Evolutionary conservation across 2,329 filamentous ascomycete genomes (phyloP), one percentile per base, ranked within the genome.

Genomic region (Tolypocladium pustulatum): DNA sequence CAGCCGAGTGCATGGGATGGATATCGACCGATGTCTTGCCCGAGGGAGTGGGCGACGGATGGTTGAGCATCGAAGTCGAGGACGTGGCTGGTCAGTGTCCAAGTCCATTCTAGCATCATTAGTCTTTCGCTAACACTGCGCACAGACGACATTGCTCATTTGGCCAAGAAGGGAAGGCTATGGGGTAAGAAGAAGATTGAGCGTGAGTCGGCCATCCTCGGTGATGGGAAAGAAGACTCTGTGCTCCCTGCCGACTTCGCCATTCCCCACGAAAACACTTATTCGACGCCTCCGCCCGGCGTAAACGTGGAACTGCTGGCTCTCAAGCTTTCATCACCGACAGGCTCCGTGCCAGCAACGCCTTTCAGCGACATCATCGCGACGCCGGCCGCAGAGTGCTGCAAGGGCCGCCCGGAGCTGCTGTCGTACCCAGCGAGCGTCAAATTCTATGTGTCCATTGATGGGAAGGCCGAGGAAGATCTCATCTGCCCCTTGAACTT

Each of bases 1-100:
- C 84, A 20, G 79, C 79, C 0, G 85, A 88, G 66, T 85, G 85
- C 66, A 84, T 88, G 82, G 85, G 85, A 56, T 87, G 85, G 85
- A 76, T 88, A 57, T 86, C 83, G 13, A 85, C 81, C 36, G 80
- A 84, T 57, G 76, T 87, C 22, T 65, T 78, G 1, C 84, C 84
- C 0, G 68, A 74, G 15, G 79, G 77, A 0, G 65, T 80, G 20
- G 72, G 70, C 8, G 79, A 84, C 54, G 82, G 83, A 12, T 86
- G 84, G 82, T 69, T 85, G 22, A 80, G 83, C 59, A 77, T 87
- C 54, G 78, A 82, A 27, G 78, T 79, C 17, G 78, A 83, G 56
- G 75, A 81, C 56, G 74, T 82, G 32, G 69, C 73, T 46, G 80
- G 81, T 59, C 34, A 60, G 61, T 57, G 27, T 60, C 36, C 13